A percentile compares a stretch with the other conserved stretches of the same genome.
These are phyloP conservation scores for Alternaria arbusti DNA, from an alignment of 2,329 filamentous ascomycete species.

Conservation along the genomic window DNA sequence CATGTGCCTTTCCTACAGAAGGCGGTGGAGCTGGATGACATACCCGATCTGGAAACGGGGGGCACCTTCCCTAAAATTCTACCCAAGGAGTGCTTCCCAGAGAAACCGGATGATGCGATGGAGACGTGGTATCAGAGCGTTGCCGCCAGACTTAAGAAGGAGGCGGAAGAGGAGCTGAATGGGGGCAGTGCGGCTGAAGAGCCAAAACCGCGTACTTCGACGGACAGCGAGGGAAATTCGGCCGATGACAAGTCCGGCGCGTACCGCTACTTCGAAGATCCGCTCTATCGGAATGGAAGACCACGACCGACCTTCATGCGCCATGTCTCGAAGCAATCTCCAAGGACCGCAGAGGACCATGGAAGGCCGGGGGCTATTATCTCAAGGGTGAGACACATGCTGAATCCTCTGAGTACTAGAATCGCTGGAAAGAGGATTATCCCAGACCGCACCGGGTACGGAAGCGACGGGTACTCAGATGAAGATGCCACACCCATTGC, in stretches of 20 bases:
- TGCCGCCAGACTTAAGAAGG: conserved; percentile 70
- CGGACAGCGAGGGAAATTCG: conserved; percentile 46
- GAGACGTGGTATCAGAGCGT: conserved; percentile 85
- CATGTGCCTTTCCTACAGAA: conserved; percentile 84
- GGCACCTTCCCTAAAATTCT: conserved; percentile 64
- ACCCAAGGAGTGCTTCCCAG: conserved; percentile 74
- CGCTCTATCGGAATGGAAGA: conserved; percentile 55
- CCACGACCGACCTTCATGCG: conserved; percentile 53
- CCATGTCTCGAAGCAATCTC: conserved; percentile 43
- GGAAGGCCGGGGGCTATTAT: conserved; percentile 28
- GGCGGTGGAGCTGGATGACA: conserved; percentile 77
- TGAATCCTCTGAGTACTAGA: conserved; percentile 38
- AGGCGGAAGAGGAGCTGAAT: conserved; percentile 56
- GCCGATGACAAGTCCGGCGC: conserved; percentile 53
- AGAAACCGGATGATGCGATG: conserved; percentile 77
- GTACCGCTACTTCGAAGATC: conserved; percentile 58
- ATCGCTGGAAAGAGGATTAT: conserved; percentile 31
- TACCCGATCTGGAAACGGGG: conserved; percentile 73
- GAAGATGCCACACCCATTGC: conserved; percentile 40
- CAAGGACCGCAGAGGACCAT: conserved; percentile 36
- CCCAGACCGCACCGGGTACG: conserved; percentile 27
- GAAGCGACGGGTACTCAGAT: conserved; percentile 38
- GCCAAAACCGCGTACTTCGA: conserved; percentile 36
- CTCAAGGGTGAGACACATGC: conserved; percentile 43
- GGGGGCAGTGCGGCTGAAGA: conserved; percentile 31